Percentiles rank a stretch among this genome's conserved stretches.
Evolutionary conservation across 129 eudicot species (phyloP).

Genomic region (Centaurea solstitialis): DNA sequence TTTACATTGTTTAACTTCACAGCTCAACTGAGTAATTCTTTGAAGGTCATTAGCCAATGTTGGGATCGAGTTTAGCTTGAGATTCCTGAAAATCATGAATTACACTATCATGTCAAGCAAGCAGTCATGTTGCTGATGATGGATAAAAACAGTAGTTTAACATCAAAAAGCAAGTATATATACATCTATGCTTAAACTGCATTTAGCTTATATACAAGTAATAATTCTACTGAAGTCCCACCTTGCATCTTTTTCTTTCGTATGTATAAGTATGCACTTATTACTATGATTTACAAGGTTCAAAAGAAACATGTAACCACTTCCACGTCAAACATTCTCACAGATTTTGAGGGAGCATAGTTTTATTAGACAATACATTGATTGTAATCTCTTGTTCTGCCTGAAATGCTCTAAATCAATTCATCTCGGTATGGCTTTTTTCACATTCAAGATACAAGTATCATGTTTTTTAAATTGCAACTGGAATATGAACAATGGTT

Average conservation of each 20-base stretch:
- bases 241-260: background rate
- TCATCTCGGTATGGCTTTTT: background rate
- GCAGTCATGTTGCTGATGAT: slow-evolving; percentile 6
- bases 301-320: background rate
- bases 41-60: slow-evolving; percentile 48
- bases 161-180: background rate
- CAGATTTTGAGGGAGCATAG: background rate
- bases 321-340: background rate
- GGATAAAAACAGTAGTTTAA: slow-evolving; percentile 10
- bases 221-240: background rate
- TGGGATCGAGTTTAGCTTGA: slow-evolving; percentile 45
- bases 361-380: background rate
- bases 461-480: background rate
- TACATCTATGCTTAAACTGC: background rate
- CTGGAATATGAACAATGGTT: background rate
- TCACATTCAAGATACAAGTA: background rate
- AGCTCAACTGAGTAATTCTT: slow-evolving; percentile 22
- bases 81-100: slow-evolving; percentile 36
- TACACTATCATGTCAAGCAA: slow-evolving; percentile 6
- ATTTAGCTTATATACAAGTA: slow-evolving; percentile 2
- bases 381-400: background rate
- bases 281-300: background rate
- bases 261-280: background rate
- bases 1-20: slow-evolving; percentile 17
- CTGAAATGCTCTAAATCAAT: background rate